Evolutionary conservation across 129 eudicot genomes (phyloP).

Genomic region (Cynara cardunculus): DNA sequence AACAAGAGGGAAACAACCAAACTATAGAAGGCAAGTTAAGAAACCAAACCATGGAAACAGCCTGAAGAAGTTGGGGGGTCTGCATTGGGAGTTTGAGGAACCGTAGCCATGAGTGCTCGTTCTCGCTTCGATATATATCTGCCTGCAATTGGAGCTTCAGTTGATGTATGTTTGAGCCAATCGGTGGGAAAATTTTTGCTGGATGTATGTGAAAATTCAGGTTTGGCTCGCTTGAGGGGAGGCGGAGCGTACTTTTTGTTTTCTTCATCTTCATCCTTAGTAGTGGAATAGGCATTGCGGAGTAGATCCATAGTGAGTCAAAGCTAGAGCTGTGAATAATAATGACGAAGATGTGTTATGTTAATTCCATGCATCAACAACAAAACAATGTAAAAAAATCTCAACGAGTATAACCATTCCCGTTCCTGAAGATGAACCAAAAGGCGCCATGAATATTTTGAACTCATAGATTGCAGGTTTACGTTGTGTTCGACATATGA

Average conservation of each 20-base stretch:
- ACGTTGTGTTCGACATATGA: not conserved
- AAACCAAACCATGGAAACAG: conserved; percentile 42
- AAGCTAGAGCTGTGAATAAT: conserved; percentile 12
- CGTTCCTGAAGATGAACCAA: too few species aligned
- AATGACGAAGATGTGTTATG: not conserved
- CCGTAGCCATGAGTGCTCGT: conserved; percentile 49
- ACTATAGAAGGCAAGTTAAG: not conserved
- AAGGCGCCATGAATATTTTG: too few species aligned
- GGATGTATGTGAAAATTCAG: not conserved
- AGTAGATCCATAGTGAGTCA: conserved; percentile 58
- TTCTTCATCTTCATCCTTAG: conserved; percentile 57
- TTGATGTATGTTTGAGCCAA: conserved; percentile 15
- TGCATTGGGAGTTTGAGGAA: conserved; percentile 22
- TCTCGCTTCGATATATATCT: conserved; percentile 86
- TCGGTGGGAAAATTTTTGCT: conserved; percentile 6
- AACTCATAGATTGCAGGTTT: too few species aligned
- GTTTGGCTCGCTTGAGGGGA: conserved; percentile 44
- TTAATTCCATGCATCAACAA: too few species aligned
- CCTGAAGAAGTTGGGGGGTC: conserved; percentile 30
- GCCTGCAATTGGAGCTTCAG: conserved; percentile 64
- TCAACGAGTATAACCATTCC: too few species aligned
- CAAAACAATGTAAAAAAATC: too few species aligned
- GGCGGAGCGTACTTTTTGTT: conserved; percentile 32
- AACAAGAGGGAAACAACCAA: not conserved
- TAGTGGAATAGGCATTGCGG: conserved; percentile 45